Evolutionary conservation across 148 eudicot genomes (phyloP), one percentile per base, ranked within the genome.

Genomic region (Rhododendron kiyosumense): DNA sequence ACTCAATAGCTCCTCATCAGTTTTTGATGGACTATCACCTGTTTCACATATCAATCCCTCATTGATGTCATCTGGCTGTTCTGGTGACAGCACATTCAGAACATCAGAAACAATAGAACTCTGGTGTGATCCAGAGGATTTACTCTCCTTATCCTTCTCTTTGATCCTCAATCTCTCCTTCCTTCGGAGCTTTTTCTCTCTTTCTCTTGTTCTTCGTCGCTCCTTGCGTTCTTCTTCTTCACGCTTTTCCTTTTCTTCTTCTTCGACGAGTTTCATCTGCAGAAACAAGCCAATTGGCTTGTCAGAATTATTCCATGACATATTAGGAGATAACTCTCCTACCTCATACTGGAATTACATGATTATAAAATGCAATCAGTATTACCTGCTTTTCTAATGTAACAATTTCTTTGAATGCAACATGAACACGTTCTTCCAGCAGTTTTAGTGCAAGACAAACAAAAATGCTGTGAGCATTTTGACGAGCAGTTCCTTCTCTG

Each of bases 401-500:
- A 61, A 93, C 91, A 48, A 97, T 97, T 83, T 97, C 99, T 89
- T 97, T 97, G 93, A 98, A 97, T 67, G 99, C 98, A 88, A 97
- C 95, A 86, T 94, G 98, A 49, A 97, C 89, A 75, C 99, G 95
- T 87, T 95, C 98, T 91, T 97, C 98, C 85, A 97, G 89, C 87
- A 95, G 93, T 88, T 97, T 94, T 86, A 97, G 84, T 38, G 98
- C 94, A 87, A 97, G 99, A 87, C 94, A 94, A 28, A 97, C 99
- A 89, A 97, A 97, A 73, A 94, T 95, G 94, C 95, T 97, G 87
- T 97, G 99, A 81, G 99, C 98, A 95, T 97, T 97, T 91, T 97
- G 98, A 54, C 98, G 95, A 14, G 98, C 96, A 54, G 99, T 97
- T 82, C 98, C 98, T 91, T 97, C 99, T 89, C 98, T 93, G 87